Conservation (phyloP, 2,329 filamentous ascomycete genomes). For the Ophiostoma perfectum region DNA sequence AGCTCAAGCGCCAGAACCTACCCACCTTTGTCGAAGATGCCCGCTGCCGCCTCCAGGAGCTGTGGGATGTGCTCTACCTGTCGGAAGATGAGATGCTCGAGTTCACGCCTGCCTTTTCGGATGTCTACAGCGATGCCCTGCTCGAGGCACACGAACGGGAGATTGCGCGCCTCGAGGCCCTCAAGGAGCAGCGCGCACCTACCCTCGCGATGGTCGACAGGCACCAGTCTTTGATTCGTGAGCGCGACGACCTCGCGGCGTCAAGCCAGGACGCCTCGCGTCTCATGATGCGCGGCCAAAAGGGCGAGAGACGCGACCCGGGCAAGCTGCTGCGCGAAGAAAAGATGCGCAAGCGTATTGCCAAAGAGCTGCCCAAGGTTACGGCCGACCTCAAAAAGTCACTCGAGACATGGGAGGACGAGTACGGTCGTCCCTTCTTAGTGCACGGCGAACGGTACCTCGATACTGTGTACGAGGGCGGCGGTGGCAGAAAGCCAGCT, state of each 20-base stretch:
- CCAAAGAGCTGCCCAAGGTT: conserved; percentile 92
- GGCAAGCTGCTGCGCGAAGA: conserved; percentile 91
- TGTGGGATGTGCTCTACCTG: conserved; percentile 92
- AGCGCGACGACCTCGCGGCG: conserved; percentile 79
- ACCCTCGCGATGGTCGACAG: conserved; percentile 76
- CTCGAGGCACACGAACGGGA: conserved; percentile 93
- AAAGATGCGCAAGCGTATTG: conserved; percentile 96
- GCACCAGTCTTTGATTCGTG: conserved; percentile 74
- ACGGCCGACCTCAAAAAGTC: conserved; percentile 73
- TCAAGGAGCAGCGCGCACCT: conserved; percentile 83
- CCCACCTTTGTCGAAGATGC: conserved; percentile 96
- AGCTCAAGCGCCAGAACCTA: conserved; percentile 90
- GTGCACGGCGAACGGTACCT: conserved; percentile 90
- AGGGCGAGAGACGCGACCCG: conserved; percentile 90
- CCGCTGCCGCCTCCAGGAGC: conserved; percentile 79
- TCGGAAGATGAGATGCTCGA: conserved; percentile 98
- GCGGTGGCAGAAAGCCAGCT: conserved; percentile 30
- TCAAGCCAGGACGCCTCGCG: conserved; percentile 94
- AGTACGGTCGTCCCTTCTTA: conserved; percentile 87
- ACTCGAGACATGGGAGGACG: conserved; percentile 86
- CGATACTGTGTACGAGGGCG: conserved; percentile 66
- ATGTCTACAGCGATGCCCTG: conserved; percentile 93
- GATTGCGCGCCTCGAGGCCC: conserved; percentile 70
- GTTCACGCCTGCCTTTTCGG: conserved; percentile 93
- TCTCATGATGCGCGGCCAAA: conserved; percentile 82